phyloP scores from a whole-genome alignment of 306 rosid genomes.

The Cucumis sativus region Cucumber_9930_V3 NC_026659.2:5792001-5792500 shows the following conservation, averaged over 20 bases:
- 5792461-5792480: neutral
- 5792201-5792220: neutral
- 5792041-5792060: no score
- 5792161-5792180: neutral
- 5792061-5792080: no score
- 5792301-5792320: neutral
- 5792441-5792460: neutral
- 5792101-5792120: no score
- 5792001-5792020: no score
- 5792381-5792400: conserved; percentile 74
- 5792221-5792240: neutral
- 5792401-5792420: conserved; percentile 71
- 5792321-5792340: conserved; percentile 40
- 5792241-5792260: neutral
- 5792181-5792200: neutral
- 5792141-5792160: no score
- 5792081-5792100: no score
- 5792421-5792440: neutral
- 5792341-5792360: conserved; percentile 92
- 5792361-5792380: conserved; percentile 66
- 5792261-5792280: neutral
- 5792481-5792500: neutral
- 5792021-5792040: no score
- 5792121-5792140: no score
- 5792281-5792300: neutral